Base-by-base conservation (phyloP, 306 rosid genomes). In the Crotalaria pallida region DNA sequence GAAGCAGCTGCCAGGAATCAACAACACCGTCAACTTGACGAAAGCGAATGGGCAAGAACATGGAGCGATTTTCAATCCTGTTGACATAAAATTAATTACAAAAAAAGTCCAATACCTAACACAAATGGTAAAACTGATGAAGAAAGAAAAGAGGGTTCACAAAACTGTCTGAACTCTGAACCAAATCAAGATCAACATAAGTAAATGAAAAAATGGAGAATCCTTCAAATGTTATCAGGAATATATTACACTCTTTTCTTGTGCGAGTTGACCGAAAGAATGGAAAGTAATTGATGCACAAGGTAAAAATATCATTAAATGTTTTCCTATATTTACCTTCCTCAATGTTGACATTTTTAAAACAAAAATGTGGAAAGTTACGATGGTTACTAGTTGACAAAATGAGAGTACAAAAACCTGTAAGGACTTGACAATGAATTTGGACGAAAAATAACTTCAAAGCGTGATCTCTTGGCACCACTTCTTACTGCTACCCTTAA, bases 61-160 rank as follows among this genome's bases (percentile, higher is more conserved):
- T 82, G 49, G 99, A 90, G 65, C 86, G 92, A 58, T 94, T 94
- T 82, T 94, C 99, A 74, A 94, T 83, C 92, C 99, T 94, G 88
- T 65, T 31, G 43, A 43, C n/a, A 75, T 18, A 73, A 76, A 83
- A 57, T 41, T 34, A 74, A 44, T 67, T 62, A 19, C 11, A 51
- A 50, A 70, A 13, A 19, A 66, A 10, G 63, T 49, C 43, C 22
- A 55, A 71, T 19, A 43, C 12, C 40, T 12, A 29, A 44, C 65
- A 71, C n/a, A 41, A 29, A 72, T 16, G 41, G 24, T 62, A 55
- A 66, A 27, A 34, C 15, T 27, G 51, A 52, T 17, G 51, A 27
- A 63, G 49, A 44, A 77, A 33, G 12, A 33, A 53, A 58, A 26
- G 15, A 49, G n/a, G 58, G 57, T 40, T 4, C 29, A 69, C 26